Conservation (phyloP, 345 rosid genomes). For the Gossypium mustelinum region DNA sequence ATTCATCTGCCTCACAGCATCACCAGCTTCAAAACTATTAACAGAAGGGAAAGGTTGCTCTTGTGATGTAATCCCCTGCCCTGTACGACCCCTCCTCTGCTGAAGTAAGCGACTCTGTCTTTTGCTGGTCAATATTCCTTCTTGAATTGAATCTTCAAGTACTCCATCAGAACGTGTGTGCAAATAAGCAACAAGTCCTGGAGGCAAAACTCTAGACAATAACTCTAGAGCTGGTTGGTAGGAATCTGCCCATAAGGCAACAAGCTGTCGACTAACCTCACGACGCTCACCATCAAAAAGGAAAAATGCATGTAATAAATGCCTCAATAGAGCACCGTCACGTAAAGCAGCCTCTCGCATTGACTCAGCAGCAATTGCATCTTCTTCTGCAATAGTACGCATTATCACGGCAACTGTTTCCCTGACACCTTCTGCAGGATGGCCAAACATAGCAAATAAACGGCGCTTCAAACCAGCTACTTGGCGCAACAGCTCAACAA, state of each 20-base stretch:
- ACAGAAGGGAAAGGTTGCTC: slow-evolving; percentile 49
- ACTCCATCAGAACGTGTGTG: slow-evolving; percentile 76
- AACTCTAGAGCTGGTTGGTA: slow-evolving; percentile 91
- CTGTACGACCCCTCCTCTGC: slow-evolving; percentile 76
- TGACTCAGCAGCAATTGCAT: slow-evolving; percentile 99
- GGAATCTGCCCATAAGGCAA: slow-evolving; percentile 99
- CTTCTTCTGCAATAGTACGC: slow-evolving; percentile 99
- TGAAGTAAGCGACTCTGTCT: slow-evolving; percentile 80
- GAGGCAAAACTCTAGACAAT: slow-evolving; percentile 89
- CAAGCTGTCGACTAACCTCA: slow-evolving; percentile 97
- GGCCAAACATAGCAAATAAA: slow-evolving; percentile 90
- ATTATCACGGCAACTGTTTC: slow-evolving; percentile 94
- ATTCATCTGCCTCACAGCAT: slow-evolving; percentile 44
- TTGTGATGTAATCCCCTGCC: slow-evolving; percentile 55
- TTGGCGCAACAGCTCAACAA: slow-evolving; percentile 94
- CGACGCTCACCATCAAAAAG: slow-evolving; percentile 90
- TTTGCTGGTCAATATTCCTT: slow-evolving; percentile 67
- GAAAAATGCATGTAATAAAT: slow-evolving; percentile 85
- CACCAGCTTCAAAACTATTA: slow-evolving; percentile 52
- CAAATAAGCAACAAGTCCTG: slow-evolving; percentile 98
- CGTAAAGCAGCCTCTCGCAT: slow-evolving; percentile 99
- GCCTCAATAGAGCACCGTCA: slow-evolving; percentile 97
- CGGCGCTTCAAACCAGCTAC: slow-evolving; percentile 95
- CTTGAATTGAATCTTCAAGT: slow-evolving; percentile 59
- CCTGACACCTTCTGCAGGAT: slow-evolving; percentile 97